Base-by-base conservation (phyloP, 192 early-diverging fungal species). In the Coemansia sp. region DNA sequence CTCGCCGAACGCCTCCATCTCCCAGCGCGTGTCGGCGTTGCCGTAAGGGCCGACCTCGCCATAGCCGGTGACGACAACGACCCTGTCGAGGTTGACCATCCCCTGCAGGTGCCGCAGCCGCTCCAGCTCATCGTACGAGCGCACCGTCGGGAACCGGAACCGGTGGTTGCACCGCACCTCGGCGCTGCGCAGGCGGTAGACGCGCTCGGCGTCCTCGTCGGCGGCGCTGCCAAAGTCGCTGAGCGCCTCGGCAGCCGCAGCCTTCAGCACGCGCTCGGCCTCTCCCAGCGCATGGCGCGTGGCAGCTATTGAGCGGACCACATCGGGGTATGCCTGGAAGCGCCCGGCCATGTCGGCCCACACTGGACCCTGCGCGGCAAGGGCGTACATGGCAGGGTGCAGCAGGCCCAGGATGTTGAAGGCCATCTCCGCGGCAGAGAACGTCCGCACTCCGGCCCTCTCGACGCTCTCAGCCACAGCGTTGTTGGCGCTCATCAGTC, bases 41-140 rank as follows among this genome's bases (percentile, higher is more conserved):
- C 94, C 94, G 78, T 86, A 94, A 10, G 94, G 94, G 8, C 92
- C 90, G 13, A 97, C 94, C 74, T 97, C 94, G 74, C 89, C 89
- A 67, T 92, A 97, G 48, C 94, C 94, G 45, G 91, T 91, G 31
- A 94, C 83, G 31, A 97, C 94, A 28, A 95, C 87, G 6, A 92
- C 89, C 74, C 91, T 87, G 50, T 97, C 94, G 57, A 95, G 81
- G 67, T 94, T 91, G 7, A 97, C 71, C 84, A 94, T 86, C 36
- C 91, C 89, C 59, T 84, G 77, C 33, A 91, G 71, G 44, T 91
- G 68, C 52, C 65, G 63, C 25, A 93, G 74, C 41, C 90, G 85
- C 48, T 74, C 78, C 20, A 92, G 81, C 68, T 87, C 75, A 40
- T 86, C 86, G 67, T 65, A 65, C 11, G 81, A 48, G 61, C 83